Percentiles rank a stretch among this genome's conserved stretches.
These are phyloP conservation scores for Theobroma grandiflorum DNA, from an alignment of 441 rosid genomes.

Conservation along the genomic window DNA sequence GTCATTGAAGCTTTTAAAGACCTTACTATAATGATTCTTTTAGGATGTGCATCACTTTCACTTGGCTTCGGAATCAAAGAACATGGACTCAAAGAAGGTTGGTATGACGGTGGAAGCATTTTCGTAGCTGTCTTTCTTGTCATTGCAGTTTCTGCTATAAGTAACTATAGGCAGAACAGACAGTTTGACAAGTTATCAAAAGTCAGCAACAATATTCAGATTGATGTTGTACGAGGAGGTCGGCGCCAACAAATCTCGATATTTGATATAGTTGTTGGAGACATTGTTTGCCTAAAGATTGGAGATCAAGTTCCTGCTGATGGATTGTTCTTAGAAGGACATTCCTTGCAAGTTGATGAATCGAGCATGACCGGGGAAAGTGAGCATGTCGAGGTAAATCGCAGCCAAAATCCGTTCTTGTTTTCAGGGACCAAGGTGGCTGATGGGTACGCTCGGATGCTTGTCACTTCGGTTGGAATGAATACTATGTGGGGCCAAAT, in stretches of 20 bases:
- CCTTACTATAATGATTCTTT: conserved; percentile 55
- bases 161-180: conserved; percentile 57
- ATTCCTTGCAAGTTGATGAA: conserved; percentile 59
- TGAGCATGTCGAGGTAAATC: conserved; percentile 53
- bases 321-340: conserved; percentile 59
- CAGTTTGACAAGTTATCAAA: conserved; percentile 59
- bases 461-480: conserved; percentile 60
- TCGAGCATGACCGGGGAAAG: conserved; percentile 74
- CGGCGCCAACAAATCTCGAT: conserved; percentile 58
- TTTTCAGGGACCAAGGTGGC: conserved; percentile 59
- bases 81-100: conserved; percentile 56
- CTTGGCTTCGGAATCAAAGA: conserved; percentile 66
- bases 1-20: conserved; percentile 61
- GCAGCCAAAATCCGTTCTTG: conserved; percentile 47
- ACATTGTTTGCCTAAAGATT: conserved; percentile 52
- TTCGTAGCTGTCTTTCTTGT: conserved; percentile 63
- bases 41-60: conserved; percentile 61
- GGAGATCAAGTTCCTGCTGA: conserved; percentile 71
- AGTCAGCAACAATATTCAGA: conserved; percentile 57
- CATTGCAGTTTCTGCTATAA: conserved; percentile 57
- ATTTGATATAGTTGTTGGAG: conserved; percentile 61
- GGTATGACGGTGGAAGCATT: conserved; percentile 74
- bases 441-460: conserved; percentile 58
- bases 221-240: conserved; percentile 56
- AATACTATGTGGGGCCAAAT: conserved; percentile 63